Percentiles rank a stretch among this genome's conserved stretches.
Evolutionary conservation across 805 yeast species (phyloP).

Genomic region (Starmera quercuum): DNA sequence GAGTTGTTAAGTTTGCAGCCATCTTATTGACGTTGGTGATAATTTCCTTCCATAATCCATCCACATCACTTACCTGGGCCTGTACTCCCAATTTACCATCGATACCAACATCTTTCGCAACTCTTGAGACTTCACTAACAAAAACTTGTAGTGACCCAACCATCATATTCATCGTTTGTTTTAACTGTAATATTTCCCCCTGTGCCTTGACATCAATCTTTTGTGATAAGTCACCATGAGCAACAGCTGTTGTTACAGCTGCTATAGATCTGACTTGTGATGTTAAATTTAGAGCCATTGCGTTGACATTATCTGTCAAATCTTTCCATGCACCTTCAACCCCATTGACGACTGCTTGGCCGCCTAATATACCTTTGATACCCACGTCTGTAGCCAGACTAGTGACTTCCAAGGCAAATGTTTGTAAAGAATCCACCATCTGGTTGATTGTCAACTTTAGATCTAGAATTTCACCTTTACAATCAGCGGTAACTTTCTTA

Average conservation of each 20-base stretch:
- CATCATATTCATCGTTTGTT: slow-evolving; percentile 79
- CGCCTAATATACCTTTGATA: slow-evolving; percentile 77
- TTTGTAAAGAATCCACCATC: slow-evolving; percentile 81
- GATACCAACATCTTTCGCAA: slow-evolving; percentile 82
- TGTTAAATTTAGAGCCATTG: slow-evolving; percentile 79
- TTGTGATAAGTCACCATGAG: slow-evolving; percentile 73
- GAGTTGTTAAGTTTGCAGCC: slow-evolving; percentile 82
- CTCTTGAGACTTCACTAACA: slow-evolving; percentile 77
- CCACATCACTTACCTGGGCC: slow-evolving; percentile 80
- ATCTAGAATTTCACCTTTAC: slow-evolving; percentile 69
- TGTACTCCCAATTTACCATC: slow-evolving; percentile 84
- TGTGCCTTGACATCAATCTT: slow-evolving; percentile 81
- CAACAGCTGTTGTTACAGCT: slow-evolving; percentile 82
- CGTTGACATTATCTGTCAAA: slow-evolving; percentile 78
- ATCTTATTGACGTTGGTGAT: slow-evolving; percentile 81
- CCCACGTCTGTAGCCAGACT: slow-evolving; percentile 83
- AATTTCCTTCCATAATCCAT: slow-evolving; percentile 81
- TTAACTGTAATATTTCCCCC: slow-evolving; percentile 76
- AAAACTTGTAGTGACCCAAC: slow-evolving; percentile 79
- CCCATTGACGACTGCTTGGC: slow-evolving; percentile 72
- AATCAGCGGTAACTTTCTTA: slow-evolving; percentile 80
- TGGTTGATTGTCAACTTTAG: slow-evolving; percentile 46
- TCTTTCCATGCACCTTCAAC: slow-evolving; percentile 87
- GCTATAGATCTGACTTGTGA: slow-evolving; percentile 84
- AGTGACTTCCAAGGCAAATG: slow-evolving; percentile 79